These are phyloP conservation scores for Atkinsonella hypoxylon DNA, from an alignment of 2,329 filamentous ascomycete genomes.

Conservation along the genomic window DNA sequence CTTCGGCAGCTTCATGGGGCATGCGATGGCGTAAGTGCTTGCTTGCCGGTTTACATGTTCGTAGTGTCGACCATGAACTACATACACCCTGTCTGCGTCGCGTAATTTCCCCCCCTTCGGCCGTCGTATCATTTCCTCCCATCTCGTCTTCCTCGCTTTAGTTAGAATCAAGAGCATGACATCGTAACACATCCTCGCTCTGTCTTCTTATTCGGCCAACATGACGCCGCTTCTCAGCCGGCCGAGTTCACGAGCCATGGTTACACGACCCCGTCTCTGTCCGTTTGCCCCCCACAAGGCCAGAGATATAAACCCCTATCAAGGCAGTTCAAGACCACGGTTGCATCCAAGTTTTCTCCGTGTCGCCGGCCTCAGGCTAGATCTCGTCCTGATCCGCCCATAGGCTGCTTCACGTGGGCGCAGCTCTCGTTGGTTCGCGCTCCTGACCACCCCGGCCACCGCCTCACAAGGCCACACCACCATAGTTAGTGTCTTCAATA, in stretches of 20 bases:
- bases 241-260: not conserved
- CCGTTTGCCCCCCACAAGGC: not conserved
- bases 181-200: not conserved
- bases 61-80: too few relatives aligned
- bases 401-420: conserved; percentile 7
- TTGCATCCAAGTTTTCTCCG: not conserved
- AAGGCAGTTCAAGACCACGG: not conserved
- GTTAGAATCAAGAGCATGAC: too few relatives aligned
- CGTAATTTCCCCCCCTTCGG: too few relatives aligned
- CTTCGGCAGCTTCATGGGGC: too few relatives aligned
- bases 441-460: conserved; percentile 5
- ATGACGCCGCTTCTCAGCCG: not conserved
- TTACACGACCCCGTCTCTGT: not conserved
- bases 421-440: not conserved
- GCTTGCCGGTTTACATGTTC: too few relatives aligned
- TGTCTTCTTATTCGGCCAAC: not conserved
- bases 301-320: not conserved
- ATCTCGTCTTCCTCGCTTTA: too few relatives aligned
- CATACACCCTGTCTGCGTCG: not conserved
- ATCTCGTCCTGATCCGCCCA: not conserved
- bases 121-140: too few relatives aligned
- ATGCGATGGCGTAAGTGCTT: too few relatives aligned
- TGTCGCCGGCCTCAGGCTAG: not conserved
- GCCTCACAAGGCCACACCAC: conserved; percentile 2
- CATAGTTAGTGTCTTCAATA: not conserved